Percentiles rank a stretch among this genome's conserved stretches.
Conservation (phyloP, 2,329 filamentous ascomycete genomes). For the Cladosporium halotolerans region DNA sequence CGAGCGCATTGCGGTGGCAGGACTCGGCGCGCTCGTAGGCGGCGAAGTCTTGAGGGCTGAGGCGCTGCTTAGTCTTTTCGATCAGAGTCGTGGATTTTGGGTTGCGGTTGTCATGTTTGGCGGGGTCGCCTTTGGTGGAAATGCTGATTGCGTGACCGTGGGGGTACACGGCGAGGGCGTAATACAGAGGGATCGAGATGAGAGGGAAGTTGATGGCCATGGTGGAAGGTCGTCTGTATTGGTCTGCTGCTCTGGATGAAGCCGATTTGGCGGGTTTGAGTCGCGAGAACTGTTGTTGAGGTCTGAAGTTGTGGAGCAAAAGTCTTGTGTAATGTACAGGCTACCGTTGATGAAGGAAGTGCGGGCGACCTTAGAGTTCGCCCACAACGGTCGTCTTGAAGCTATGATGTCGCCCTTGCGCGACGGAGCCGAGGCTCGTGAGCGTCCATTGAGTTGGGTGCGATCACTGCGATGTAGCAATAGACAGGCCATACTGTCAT, state of each 20-base stretch:
- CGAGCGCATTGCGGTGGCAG: constrained; percentile 42
- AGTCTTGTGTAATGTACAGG: too few species aligned
- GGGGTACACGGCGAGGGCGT: constrained; percentile 36
- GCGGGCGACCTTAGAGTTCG: too few species aligned
- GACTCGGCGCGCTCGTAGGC: constrained; percentile 41
- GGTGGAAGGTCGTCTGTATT: constrained; percentile 3
- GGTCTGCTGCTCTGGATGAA: too few species aligned
- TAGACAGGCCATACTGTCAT: too few species aligned
- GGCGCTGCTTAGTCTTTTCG: constrained; percentile 32
- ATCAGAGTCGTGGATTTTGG: constrained; percentile 32
- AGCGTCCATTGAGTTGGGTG: too few species aligned
- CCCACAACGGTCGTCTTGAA: background rate
- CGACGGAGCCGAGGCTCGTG: background rate
- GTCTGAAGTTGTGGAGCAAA: too few species aligned
- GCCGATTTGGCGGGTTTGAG: background rate
- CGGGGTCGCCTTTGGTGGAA: constrained; percentile 32
- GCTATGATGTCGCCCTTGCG: background rate
- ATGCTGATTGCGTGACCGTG: constrained; percentile 35
- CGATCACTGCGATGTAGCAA: too few species aligned
- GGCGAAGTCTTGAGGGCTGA: constrained; percentile 33
- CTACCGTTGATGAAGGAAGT: too few species aligned
- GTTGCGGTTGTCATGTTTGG: constrained; percentile 39
- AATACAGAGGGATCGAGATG: constrained; percentile 41
- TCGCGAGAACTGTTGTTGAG: background rate
- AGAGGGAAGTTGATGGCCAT: constrained; percentile 35